These are phyloP conservation scores for Fistulifera solaris DNA, from an alignment of 108 stramenopile genomes.

Conservation along the genomic window DNA sequence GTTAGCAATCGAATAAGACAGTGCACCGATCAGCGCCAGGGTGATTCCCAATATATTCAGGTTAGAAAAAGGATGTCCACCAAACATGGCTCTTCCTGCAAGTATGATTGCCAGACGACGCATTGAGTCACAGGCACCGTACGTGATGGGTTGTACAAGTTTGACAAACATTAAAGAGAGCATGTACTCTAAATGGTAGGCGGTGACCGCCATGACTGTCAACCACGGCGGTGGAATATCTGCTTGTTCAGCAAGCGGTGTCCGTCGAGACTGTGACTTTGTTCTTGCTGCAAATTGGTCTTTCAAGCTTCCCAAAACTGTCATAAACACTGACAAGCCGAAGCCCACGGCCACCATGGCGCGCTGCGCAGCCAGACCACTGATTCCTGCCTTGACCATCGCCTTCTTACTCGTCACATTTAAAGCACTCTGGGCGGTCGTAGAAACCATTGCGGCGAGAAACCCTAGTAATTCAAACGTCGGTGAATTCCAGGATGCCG, in stretches of 20 bases:
- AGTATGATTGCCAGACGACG: slow-evolving; percentile 62
- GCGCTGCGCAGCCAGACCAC: slow-evolving; percentile 51
- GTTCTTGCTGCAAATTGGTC: slow-evolving; percentile 4
- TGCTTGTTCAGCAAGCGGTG: slow-evolving; percentile 1
- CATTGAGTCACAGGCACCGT: slow-evolving; percentile 65
- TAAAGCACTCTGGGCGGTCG: slow-evolving; percentile 54
- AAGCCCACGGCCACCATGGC: slow-evolving; percentile 68
- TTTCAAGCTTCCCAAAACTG: slow-evolving; percentile 1
- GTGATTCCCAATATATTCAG: slow-evolving; percentile 51
- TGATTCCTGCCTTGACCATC: slow-evolving; percentile 38
- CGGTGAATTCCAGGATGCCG: slow-evolving; percentile 66
- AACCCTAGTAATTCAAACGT: slow-evolving; percentile 64
- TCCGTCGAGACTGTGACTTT: slow-evolving; percentile 3
- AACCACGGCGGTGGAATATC: slow-evolving; percentile 43
- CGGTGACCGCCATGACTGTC: slow-evolving; percentile 33
- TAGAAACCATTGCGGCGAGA: slow-evolving; percentile 49
- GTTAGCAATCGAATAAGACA: slow-evolving; percentile 38
- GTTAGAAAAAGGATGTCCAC: slow-evolving; percentile 41
- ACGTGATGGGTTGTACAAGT: slow-evolving; percentile 61
- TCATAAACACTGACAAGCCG: slow-evolving; percentile 2
- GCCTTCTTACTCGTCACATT: slow-evolving; percentile 56
- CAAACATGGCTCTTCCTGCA: slow-evolving; percentile 49
- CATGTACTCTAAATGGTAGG: slow-evolving; percentile 71
- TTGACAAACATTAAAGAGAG: slow-evolving; percentile 63
- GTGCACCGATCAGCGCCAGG: slow-evolving; percentile 52